These are phyloP conservation scores for Bacidia gigantensis DNA, from an alignment of 495 filamentous ascomycete genomes.

Conservation along the genomic window DNA sequence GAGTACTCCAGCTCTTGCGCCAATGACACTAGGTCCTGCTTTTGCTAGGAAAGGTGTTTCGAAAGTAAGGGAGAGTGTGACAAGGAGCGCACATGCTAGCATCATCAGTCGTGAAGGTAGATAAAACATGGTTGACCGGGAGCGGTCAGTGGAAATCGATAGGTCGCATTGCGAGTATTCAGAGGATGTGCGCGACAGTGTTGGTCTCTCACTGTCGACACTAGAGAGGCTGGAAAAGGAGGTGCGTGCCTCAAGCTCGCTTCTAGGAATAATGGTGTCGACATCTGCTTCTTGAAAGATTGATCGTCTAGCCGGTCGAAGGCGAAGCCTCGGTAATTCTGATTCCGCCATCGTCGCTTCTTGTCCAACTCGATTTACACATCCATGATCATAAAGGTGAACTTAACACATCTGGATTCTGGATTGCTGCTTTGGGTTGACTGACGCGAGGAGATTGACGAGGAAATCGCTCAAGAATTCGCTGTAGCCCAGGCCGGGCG, in stretches of 20 bases:
- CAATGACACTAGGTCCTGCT: constrained; percentile 10
- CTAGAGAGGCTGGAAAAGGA: not conserved
- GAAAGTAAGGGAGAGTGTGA: constrained; percentile 15
- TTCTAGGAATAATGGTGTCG: constrained; percentile 1
- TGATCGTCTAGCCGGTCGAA: not conserved
- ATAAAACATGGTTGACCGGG: not conserved
- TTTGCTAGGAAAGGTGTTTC: constrained; percentile 10
- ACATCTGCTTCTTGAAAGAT: not conserved
- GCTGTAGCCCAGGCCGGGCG: not conserved
- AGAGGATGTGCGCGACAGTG: not conserved
- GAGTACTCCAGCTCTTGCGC: constrained; percentile 19
- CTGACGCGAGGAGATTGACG: too few species aligned
- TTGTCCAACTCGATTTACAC: too few species aligned
- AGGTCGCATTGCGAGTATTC: not conserved
- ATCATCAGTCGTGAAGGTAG: constrained; percentile 11
- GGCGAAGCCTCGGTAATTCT: not conserved
- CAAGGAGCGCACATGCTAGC: constrained; percentile 13
- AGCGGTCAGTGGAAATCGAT: not conserved
- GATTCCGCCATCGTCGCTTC: not conserved
- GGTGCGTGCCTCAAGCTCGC: not conserved
- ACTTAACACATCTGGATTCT: not conserved
- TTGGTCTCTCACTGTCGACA: not conserved
- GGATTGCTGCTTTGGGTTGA: too few species aligned
- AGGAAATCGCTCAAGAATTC: too few species aligned
- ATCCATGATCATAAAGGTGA: too few species aligned